A percentile compares a stretch with the other conserved stretches of the same genome.
Evolutionary conservation across 805 yeast species (phyloP).

Genomic region (Lipomyces yamanashiensis): DNA sequence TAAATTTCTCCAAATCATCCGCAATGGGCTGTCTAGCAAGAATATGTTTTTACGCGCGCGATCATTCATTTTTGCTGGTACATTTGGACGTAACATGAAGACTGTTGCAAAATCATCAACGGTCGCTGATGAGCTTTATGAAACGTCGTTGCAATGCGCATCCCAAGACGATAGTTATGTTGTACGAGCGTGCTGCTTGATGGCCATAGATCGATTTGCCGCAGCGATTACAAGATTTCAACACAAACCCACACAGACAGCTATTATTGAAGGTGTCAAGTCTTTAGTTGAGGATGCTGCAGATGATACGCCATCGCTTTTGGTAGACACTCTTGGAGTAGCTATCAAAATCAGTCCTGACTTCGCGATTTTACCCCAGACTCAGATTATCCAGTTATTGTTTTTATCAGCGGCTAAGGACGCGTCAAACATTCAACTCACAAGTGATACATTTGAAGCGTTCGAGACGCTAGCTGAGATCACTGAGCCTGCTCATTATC

Average conservation of each 20-base stretch:
- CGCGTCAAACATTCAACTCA: constrained; percentile 72
- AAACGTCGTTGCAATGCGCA: constrained; percentile 21
- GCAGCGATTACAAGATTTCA: constrained; percentile 29
- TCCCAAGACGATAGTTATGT: constrained; percentile 28
- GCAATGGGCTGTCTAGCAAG: not conserved
- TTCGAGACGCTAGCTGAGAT: constrained; percentile 61
- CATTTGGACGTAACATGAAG: constrained; percentile 24
- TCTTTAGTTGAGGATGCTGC: constrained; percentile 63
- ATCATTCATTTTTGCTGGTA: constrained; percentile 31
- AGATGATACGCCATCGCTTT: constrained; percentile 77
- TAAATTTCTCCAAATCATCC: not conserved
- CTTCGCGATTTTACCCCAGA: constrained; percentile 43
- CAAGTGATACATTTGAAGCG: constrained; percentile 70
- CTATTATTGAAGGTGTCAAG: constrained; percentile 48
- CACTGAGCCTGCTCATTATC: constrained; percentile 41
- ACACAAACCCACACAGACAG: constrained; percentile 39
- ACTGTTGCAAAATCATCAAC: not conserved
- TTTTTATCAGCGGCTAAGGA: constrained; percentile 71
- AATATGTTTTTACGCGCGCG: constrained; percentile 33
- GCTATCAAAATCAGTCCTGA: constrained; percentile 57
- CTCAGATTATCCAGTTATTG: constrained; percentile 57
- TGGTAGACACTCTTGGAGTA: constrained; percentile 70
- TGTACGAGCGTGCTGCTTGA: constrained; percentile 35
- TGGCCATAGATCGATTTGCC: constrained; percentile 27
- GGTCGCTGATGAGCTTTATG: constrained; percentile 15